Evolutionary conservation across 371 early-diverging fungal species (phyloP), one percentile per base, ranked within the genome.

Genomic region (Fennellomyces sp.): DNA sequence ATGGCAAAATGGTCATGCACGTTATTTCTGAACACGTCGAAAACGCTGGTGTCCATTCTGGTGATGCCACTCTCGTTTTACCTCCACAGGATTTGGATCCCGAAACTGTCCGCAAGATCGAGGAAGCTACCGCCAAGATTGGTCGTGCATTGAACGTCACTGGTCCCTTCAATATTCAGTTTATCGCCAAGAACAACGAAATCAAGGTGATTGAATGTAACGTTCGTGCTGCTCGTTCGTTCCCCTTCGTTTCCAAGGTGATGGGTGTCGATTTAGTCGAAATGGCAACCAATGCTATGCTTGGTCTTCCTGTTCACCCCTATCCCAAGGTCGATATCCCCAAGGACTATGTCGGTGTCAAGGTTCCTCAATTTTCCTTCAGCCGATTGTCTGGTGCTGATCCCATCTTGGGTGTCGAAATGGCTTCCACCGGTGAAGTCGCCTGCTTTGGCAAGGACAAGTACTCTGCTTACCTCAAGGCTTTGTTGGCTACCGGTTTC

Each of bases 341-440:
- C 47, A 75, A 81, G 63, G 73, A 76, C 21, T 90, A 92, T 66
- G 94, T 94, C 36, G 95, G 91, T 59, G 90, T 97, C 73, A 97
- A 97, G 82, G 97, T 96, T 7, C 96, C 98, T 27, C 96, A 96
- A 78, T 97, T 97, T 84, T 91, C 91, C 52, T 97, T 94, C 86
- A 91, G 90, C 68, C 91, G 98, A 63, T 79, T 97, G 53, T 86
- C 89, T 31, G 98, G 97, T 36, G 97, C 98, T 47, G 97, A 97
- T 76, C 97, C 97, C 30, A 84, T 96, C 56, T 76, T 97, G 49
- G 96, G 96, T 67, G 98, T 97, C 10, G 98, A 97, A 81, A 97
- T 97, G 98, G 96, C 96, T 8, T 95, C 96, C 25, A 98, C 98
- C 4, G 98, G 98, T 64, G 98, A 98, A 78, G 98, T 98, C 21